Percentiles rank a stretch among this genome's conserved stretches.
Conservation (phyloP, 106 monocot species). For the Hemerocallis citrina region DNA sequence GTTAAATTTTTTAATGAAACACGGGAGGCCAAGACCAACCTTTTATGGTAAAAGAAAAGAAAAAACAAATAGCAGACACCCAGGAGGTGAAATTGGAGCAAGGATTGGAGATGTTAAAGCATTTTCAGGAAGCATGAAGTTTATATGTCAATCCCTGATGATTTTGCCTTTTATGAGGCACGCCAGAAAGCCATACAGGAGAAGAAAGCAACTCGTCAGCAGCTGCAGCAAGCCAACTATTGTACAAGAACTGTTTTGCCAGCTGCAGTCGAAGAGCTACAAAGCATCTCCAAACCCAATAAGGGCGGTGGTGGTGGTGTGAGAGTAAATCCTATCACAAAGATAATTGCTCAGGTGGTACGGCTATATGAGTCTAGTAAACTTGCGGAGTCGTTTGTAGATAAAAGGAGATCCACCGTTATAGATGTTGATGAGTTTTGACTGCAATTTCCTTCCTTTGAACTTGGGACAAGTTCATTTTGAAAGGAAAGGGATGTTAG, state of each 20-base stretch:
- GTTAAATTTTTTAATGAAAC: no score
- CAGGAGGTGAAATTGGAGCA: slow-evolving; percentile 93
- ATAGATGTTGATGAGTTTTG: background rate
- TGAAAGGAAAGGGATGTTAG: no score
- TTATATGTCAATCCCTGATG: slow-evolving; percentile 68
- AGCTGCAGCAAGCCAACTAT: slow-evolving; percentile 25
- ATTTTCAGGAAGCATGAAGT: slow-evolving; percentile 77
- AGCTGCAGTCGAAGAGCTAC: background rate
- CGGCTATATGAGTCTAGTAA: slow-evolving; percentile 44
- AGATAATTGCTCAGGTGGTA: slow-evolving; percentile 43
- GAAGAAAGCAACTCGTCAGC: slow-evolving; percentile 51
- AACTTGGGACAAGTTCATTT: no score
- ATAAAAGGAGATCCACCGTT: slow-evolving; percentile 6
- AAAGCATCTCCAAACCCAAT: slow-evolving; percentile 10
- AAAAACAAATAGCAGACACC: no score
- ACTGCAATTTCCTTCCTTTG: no score
- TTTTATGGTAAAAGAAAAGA: no score
- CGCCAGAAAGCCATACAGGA: slow-evolving; percentile 86
- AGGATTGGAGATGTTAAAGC: slow-evolving; percentile 75
- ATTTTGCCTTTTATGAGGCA: slow-evolving; percentile 84
- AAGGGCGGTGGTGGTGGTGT: no score
- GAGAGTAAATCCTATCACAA: slow-evolving; percentile 50
- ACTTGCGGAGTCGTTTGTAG: slow-evolving; percentile 7
- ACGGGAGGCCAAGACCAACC: no score
- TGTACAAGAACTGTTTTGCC: background rate